A percentile compares a stretch with the other conserved stretches of the same genome.
phyloP scores from a whole-genome alignment of 805 yeast species.

The Pichia exigua region DNA sequence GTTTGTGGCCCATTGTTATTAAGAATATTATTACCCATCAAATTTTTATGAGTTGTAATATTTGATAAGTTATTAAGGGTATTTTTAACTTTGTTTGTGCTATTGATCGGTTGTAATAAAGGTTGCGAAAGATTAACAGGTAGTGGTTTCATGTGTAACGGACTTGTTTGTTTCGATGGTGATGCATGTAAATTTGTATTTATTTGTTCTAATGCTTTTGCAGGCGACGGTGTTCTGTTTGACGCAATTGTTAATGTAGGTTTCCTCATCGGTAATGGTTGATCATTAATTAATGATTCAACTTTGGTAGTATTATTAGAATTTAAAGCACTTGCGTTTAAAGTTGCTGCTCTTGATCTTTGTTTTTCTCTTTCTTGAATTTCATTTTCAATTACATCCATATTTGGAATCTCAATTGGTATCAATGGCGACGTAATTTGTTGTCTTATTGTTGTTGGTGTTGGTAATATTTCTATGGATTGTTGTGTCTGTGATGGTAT shows the following conservation, averaged over 20 bases:
- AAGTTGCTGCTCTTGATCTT: slow-evolving; percentile 27
- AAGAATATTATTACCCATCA: neutral
- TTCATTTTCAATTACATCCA: slow-evolving; percentile 30
- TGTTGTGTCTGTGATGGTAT: slow-evolving; percentile 1
- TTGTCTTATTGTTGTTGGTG: slow-evolving; percentile 1
- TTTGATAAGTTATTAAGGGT: neutral
- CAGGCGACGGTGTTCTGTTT: slow-evolving; percentile 42
- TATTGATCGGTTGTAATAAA: slow-evolving; percentile 48
- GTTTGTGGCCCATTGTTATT: slow-evolving; percentile 23
- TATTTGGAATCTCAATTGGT: slow-evolving; percentile 62
- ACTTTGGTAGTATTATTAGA: neutral
- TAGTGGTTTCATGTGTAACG: slow-evolving; percentile 44
- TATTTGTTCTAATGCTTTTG: slow-evolving; percentile 22
- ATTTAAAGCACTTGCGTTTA: slow-evolving; percentile 6
- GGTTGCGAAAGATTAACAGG: slow-evolving; percentile 34
- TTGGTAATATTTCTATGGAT: neutral
- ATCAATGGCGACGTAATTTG: slow-evolving; percentile 41
- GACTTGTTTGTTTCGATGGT: slow-evolving; percentile 27
- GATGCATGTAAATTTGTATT: slow-evolving; percentile 12
- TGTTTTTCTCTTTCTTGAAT: slow-evolving; percentile 14
- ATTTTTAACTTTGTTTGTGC: slow-evolving; percentile 7
- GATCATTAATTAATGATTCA: slow-evolving; percentile 6
- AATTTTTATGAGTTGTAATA: slow-evolving; percentile 1
- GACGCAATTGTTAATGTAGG: slow-evolving; percentile 31
- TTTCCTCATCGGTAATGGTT: slow-evolving; percentile 21